Evolutionary conservation across 1,284 basidiomycete genomes (phyloP), one percentile per base, ranked within the genome.

Genomic region (Irpex sp.): DNA sequence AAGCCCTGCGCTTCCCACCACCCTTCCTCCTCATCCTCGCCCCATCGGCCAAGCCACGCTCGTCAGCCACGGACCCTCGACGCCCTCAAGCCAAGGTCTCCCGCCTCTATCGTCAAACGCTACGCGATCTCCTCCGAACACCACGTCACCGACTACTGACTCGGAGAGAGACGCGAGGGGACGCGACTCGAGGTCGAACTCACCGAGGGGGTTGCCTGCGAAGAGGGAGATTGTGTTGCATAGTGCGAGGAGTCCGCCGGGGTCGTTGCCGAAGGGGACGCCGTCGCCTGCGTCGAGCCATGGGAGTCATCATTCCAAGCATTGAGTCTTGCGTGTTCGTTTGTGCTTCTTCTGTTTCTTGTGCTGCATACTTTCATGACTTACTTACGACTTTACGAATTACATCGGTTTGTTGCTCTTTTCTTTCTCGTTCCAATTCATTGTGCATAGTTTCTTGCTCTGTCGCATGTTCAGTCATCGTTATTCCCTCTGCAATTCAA

Each of bases 1-100:
- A 34, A 85, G 82, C 67, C 84, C 85, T 2, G 79, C 79, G 31
- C 74, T 89, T 11, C 82, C 85, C 19, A 79, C 81, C 47, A 81
- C 84, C 11, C 78, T 91, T 44, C 87, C 88, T 55, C 87, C 87
- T 47, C 87, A 89, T 72, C 87, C 89, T 57, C 82, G 87, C n/a
- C 89, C 88, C 7, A 81, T 89, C 60, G 87, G 87, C 9, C 19
- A 88, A 87, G 77, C 81, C 1, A 81, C 81, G 4, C 74, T 81
- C 47, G 71, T 72, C 15, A 51, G 49, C 49, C 49, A 51, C 8
- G 19, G 49, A 0, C 49, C 49, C 8, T 72, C 74, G 47, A 74
- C 75, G 57, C 58, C 73, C 17, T 56, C 56, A 66, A 68, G 48
- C 60, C 75, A 60, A 67, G 71, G 48, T 67, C 77, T 88, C 2